Evolutionary conservation across 225 moss, liverwort and hornwort species (phyloP), one percentile per base, ranked within the genome.

Genomic region (Pseudisothecium myosuroides): DNA sequence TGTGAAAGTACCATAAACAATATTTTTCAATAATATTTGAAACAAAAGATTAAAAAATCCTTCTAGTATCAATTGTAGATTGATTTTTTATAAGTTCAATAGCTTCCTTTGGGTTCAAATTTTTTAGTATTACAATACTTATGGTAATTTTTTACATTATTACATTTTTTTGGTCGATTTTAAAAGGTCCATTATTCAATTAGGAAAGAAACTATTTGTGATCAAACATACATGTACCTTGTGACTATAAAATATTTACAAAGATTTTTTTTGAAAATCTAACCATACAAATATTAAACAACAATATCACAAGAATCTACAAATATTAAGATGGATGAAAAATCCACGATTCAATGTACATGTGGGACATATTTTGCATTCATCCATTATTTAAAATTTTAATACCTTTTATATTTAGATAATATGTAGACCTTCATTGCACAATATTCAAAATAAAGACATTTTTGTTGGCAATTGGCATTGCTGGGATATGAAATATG

Each of bases 341-440:
- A 72, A 43, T 72, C 10, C 17, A 43, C 43, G 3, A 43, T 27
- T 27, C 10, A 27, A 72, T 43, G 5, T 9, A 27, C 0, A 26
- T 15, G 0, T 13, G 1, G 26, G 9, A 27, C 0, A 9, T 16
- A 72, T 1, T 26, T 28, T 72, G 17, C 72, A 72, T 72, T 43
- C 72, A 72, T 72, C 0, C 1, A 72, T 28, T 43, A 28, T 17
- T 72, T 43, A 16, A 72, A 28, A 43, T 71, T 71, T 23, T 15
- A 27, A 26, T 2, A 24, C 16, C 43, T 27, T 43, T 1, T 72
- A 43, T 16, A 43, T 9, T 2, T 71, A 39, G 14, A 39, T 69
- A 7, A 68, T 23, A 68, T 39, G 1, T 23, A 39, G 13, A 39
- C 1, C 4, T 0, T 2, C 5, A 7, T 23, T 68, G 13, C 4